Percentiles rank a stretch among this genome's conserved stretches.
These are phyloP conservation scores for Nigrograna mackinnonii DNA, from an alignment of 2,329 filamentous ascomycete genomes.

Conservation along the genomic window DNA sequence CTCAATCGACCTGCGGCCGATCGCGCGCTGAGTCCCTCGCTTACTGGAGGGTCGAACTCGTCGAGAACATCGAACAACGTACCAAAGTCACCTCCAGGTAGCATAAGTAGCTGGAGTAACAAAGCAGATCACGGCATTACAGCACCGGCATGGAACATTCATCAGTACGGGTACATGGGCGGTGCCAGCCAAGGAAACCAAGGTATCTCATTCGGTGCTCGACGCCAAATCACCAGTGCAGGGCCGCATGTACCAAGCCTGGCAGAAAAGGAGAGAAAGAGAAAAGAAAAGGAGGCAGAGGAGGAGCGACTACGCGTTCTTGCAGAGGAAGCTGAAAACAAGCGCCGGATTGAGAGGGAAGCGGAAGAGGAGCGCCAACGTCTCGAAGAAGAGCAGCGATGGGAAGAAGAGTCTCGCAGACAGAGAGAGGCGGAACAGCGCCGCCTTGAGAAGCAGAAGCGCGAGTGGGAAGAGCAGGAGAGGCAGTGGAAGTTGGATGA, in stretches of 20 bases:
- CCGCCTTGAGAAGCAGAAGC: slow-evolving; percentile 68
- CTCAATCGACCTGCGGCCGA: slow-evolving; percentile 37
- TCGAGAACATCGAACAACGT: slow-evolving; percentile 57
- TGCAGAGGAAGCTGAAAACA: slow-evolving; percentile 57
- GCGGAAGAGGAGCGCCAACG: slow-evolving; percentile 66
- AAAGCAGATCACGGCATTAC: slow-evolving; percentile 79
- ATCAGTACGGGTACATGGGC: slow-evolving; percentile 96
- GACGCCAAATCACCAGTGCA: slow-evolving; percentile 88
- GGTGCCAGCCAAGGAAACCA: slow-evolving; percentile 95
- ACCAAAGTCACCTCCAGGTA: slow-evolving; percentile 49
- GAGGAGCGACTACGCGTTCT: slow-evolving; percentile 55
- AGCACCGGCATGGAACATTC: slow-evolving; percentile 94
- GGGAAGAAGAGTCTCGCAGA: slow-evolving; percentile 67
- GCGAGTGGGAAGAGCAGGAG: slow-evolving; percentile 78
- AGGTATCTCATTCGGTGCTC: slow-evolving; percentile 87
- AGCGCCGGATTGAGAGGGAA: slow-evolving; percentile 53
- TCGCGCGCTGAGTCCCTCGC: slow-evolving; percentile 48
- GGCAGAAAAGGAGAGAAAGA: slow-evolving; percentile 79
- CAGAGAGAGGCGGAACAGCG: slow-evolving; percentile 62
- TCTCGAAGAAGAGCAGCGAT: slow-evolving; percentile 66
- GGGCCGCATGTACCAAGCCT: slow-evolving; percentile 77
- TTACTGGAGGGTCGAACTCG: slow-evolving; percentile 60
- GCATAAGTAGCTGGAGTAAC: slow-evolving; percentile 91
- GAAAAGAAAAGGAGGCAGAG: slow-evolving; percentile 59
- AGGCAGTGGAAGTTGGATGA: slow-evolving; percentile 77